A percentile compares a stretch with the other conserved stretches of the same genome.
Conservation (phyloP, 2,329 filamentous ascomycete species). For the Aspergillus novofumigatus region DNA sequence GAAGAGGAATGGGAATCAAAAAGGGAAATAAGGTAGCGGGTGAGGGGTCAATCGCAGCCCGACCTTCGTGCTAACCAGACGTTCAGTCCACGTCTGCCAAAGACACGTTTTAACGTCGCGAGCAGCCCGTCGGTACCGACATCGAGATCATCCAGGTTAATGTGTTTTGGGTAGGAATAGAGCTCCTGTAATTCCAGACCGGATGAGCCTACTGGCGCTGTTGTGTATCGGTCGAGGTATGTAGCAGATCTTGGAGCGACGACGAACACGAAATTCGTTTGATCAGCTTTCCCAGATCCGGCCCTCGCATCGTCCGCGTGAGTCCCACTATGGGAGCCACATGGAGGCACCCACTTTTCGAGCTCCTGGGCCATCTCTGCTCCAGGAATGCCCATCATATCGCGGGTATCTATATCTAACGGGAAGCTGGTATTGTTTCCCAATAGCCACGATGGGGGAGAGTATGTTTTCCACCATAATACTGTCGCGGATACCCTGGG, state of each 20-base stretch:
- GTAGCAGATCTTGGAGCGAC: constrained; percentile 45
- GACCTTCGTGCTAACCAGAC: constrained; percentile 44
- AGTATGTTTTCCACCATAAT: constrained; percentile 55
- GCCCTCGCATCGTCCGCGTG: not conserved
- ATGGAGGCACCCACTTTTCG: constrained; percentile 30
- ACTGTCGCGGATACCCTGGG: constrained; percentile 31
- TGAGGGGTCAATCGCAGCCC: constrained; percentile 18
- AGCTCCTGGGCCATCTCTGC: constrained; percentile 38
- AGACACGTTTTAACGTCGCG: constrained; percentile 42
- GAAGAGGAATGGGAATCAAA: not conserved
- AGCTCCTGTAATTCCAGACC: constrained; percentile 35
- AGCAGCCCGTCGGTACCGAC: constrained; percentile 46
- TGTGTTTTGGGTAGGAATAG: constrained; percentile 43
- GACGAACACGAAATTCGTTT: constrained; percentile 32
- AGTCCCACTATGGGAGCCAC: constrained; percentile 18
- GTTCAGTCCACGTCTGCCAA: constrained; percentile 47
- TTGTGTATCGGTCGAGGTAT: constrained; percentile 38
- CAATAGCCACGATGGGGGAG: constrained; percentile 49
- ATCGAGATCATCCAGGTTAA: constrained; percentile 52
- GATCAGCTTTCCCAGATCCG: not conserved
- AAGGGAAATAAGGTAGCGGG: not conserved
- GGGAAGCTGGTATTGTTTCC: constrained; percentile 32
- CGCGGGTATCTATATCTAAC: constrained; percentile 38
- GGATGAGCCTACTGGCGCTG: constrained; percentile 11
- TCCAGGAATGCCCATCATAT: constrained; percentile 48